A percentile compares a stretch with the other conserved stretches of the same genome.
Evolutionary conservation across 2,329 filamentous ascomycete species (phyloP).

Genomic region (Penicillium sp.): DNA sequence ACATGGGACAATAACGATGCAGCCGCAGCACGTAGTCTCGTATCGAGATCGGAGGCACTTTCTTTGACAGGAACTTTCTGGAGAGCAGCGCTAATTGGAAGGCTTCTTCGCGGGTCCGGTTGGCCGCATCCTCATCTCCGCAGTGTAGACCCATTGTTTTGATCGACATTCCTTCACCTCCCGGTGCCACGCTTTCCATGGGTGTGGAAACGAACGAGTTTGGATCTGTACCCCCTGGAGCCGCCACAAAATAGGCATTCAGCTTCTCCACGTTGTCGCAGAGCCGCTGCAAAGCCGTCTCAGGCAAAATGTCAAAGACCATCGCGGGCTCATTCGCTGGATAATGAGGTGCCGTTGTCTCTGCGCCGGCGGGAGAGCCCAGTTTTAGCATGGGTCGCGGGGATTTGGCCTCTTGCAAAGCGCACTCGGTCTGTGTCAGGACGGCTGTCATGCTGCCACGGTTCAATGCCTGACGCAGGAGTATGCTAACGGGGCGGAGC

Average conservation of each 20-base stretch:
- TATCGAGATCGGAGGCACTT: slow-evolving; percentile 74
- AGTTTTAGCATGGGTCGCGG: slow-evolving; percentile 15
- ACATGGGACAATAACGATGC: slow-evolving; percentile 89
- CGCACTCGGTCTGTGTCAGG: slow-evolving; percentile 17
- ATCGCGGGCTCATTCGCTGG: slow-evolving; percentile 7
- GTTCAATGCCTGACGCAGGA: slow-evolving; percentile 24
- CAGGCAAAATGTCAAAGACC: slow-evolving; percentile 65
- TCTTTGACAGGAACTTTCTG: slow-evolving; percentile 88
- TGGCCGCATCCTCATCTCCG: slow-evolving; percentile 45
- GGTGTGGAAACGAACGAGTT: slow-evolving; percentile 47
- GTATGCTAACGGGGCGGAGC: slow-evolving; percentile 7
- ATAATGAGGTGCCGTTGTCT: slow-evolving; percentile 1
- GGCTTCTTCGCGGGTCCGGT: slow-evolving; percentile 66
- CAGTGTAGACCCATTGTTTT: slow-evolving; percentile 34
- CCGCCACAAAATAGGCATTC: slow-evolving; percentile 57
- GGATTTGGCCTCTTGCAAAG: slow-evolving; percentile 6
- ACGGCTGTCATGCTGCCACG: slow-evolving; percentile 16
- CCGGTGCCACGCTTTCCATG: slow-evolving; percentile 26
- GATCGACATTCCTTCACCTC: slow-evolving; percentile 20
- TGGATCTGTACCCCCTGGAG: slow-evolving; percentile 6
- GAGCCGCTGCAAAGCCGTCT: slow-evolving; percentile 75
- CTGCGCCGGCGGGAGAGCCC: slow-evolving; percentile 6
- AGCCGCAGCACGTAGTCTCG: slow-evolving; percentile 81
- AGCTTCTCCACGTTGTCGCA: slow-evolving; percentile 60
- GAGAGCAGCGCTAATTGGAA: slow-evolving; percentile 81